Evolutionary conservation across 139 green algal genomes (phyloP).

Genomic region (Coccomyxa sp.): DNA sequence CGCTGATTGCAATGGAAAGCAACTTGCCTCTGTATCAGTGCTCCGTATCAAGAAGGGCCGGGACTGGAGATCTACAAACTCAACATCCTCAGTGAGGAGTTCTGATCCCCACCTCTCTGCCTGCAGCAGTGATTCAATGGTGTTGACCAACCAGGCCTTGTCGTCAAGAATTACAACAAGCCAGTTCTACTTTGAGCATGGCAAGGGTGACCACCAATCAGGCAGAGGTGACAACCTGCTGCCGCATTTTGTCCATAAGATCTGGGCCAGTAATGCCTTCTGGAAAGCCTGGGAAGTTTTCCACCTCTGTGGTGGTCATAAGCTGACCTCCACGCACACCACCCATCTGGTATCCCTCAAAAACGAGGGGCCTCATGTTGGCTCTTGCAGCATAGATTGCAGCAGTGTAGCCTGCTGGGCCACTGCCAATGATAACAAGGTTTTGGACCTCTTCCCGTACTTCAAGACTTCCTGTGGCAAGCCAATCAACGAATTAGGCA

Average conservation of each 20-base stretch:
- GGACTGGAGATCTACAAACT: conserved; percentile 71
- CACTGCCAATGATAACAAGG: conserved; percentile 80
- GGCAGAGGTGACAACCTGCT: conserved; percentile 55
- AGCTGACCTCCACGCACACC: conserved; percentile 91
- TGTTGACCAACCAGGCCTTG: background rate
- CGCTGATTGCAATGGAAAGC: background rate
- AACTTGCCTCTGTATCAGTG: conserved; percentile 53
- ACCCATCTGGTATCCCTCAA: conserved; percentile 81
- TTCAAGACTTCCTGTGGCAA: background rate
- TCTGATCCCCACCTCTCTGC: conserved; percentile 92
- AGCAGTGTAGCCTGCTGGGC: conserved; percentile 85
- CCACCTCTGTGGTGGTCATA: conserved; percentile 93
- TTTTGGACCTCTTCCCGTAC: conserved; percentile 47
- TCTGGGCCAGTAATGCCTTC: conserved; percentile 96
- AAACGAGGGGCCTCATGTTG: conserved; percentile 90
- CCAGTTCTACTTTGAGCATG: too few relatives aligned
- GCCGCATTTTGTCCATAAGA: conserved; percentile 95
- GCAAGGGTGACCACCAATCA: too few relatives aligned
- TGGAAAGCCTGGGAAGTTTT: conserved; percentile 90
- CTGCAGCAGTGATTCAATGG: conserved; percentile 28
- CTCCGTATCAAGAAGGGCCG: conserved; percentile 76
- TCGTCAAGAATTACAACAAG: too few relatives aligned
- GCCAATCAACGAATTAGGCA: background rate
- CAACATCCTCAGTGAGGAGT: conserved; percentile 92
- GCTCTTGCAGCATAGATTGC: conserved; percentile 91